Evolutionary conservation across 495 filamentous ascomycete genomes (phyloP).

Genomic region (Xanthoparmelia taractica): DNA sequence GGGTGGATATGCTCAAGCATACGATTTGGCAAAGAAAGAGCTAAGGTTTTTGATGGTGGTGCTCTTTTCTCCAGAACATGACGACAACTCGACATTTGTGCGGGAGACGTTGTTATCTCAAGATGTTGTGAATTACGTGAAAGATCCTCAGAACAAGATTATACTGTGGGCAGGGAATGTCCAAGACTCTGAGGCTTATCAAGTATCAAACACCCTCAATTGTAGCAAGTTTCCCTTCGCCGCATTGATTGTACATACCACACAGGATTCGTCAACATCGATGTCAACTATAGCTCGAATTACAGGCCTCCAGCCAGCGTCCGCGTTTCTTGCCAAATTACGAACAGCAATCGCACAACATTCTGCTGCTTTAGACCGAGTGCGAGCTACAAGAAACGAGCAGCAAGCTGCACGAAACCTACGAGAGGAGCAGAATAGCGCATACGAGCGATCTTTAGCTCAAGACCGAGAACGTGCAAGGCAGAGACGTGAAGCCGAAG

Average conservation of each 20-base stretch:
- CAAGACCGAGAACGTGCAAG: conserved; percentile 76
- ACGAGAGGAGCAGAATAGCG: conserved; percentile 76
- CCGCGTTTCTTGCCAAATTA: conserved; percentile 62
- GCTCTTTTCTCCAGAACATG: conserved; percentile 83
- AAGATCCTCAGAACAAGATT: conserved; percentile 62
- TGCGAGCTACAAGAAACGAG: conserved; percentile 60
- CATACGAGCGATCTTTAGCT: conserved; percentile 85
- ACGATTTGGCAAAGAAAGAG: conserved; percentile 83
- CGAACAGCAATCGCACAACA: conserved; percentile 62
- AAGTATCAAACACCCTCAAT: conserved; percentile 72
- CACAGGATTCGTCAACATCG: conserved; percentile 65
- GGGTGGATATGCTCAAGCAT: conserved; percentile 78
- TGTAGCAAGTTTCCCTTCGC: conserved; percentile 89
- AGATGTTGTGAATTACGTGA: conserved; percentile 65
- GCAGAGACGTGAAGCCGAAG: conserved; percentile 65
- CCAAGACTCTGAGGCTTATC: conserved; percentile 85
- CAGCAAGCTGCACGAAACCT: conserved; percentile 71
- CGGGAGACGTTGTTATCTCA: conserved; percentile 69
- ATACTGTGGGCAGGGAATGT: conserved; percentile 89
- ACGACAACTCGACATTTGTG: conserved; percentile 80
- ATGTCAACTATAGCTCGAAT: conserved; percentile 82
- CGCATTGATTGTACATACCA: conserved; percentile 74
- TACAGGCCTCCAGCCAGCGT: conserved; percentile 56
- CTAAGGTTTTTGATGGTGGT: conserved; percentile 82
- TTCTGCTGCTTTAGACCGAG: conserved; percentile 56